These are phyloP conservation scores for Xerocomellus amylosporus DNA, from an alignment of 768 basidiomycete species.

Conservation along the genomic window DNA sequence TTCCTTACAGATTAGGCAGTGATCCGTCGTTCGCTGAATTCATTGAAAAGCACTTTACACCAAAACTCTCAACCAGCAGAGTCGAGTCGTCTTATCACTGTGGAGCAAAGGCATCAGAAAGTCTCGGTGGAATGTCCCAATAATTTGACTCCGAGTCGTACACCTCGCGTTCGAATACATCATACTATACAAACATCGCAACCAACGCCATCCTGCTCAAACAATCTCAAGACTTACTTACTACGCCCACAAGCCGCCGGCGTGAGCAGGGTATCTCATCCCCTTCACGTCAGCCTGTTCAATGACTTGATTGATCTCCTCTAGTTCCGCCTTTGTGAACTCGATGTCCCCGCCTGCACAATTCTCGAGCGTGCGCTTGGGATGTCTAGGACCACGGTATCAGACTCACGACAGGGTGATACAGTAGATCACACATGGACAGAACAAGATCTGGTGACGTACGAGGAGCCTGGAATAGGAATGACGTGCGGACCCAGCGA, in stretches of 20 bases:
- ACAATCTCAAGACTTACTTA: not conserved
- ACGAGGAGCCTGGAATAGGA: conserved; percentile 51
- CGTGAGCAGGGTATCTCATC: conserved; percentile 32
- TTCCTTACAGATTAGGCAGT: too few species aligned
- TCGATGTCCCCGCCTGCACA: conserved; percentile 40
- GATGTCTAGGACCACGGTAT: conserved; percentile 18
- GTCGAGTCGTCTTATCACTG: too few species aligned
- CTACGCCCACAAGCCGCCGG: not conserved
- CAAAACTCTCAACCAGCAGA: too few species aligned
- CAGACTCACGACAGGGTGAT: not conserved
- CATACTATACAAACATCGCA: too few species aligned
- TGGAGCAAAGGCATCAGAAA: too few species aligned
- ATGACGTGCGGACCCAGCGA: conserved; percentile 43
- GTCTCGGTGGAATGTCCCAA: too few species aligned
- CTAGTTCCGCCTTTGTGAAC: conserved; percentile 39
- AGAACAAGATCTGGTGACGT: conserved; percentile 5
- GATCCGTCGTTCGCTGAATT: too few species aligned
- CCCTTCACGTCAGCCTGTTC: conserved; percentile 40
- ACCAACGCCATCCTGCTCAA: not conserved
- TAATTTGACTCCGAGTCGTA: too few species aligned
- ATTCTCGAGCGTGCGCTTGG: conserved; percentile 45
- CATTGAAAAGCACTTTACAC: too few species aligned
- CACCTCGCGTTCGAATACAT: too few species aligned
- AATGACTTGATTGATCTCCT: conserved; percentile 39
- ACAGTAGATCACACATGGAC: too few species aligned